These are phyloP conservation scores for Kernera saxatilis DNA, from an alignment of 345 rosid genomes.

Conservation along the genomic window DNA sequence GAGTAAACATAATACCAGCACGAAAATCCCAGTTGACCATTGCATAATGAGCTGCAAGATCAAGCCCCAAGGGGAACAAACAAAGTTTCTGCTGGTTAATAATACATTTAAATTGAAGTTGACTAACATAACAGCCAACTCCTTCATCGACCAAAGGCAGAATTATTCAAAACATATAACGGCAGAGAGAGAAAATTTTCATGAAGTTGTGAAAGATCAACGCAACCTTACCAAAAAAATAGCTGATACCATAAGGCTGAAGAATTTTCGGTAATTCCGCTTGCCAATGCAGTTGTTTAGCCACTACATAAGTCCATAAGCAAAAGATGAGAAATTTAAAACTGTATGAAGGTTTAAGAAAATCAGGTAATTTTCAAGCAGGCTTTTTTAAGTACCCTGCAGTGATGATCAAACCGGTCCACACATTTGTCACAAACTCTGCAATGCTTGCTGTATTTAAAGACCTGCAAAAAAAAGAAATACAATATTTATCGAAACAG, in stretches of 20 bases:
- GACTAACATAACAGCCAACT: neutral
- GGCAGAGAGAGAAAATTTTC: neutral
- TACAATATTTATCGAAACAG: neutral
- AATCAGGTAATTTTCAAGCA: neutral
- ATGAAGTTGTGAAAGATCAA: neutral
- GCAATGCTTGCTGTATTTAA: constrained; percentile 96
- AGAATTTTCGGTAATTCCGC: constrained; percentile 81
- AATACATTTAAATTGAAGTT: constrained; percentile 32
- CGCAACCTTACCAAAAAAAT: constrained; percentile 66
- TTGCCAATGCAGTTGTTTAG: constrained; percentile 93
- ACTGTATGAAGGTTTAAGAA: neutral
- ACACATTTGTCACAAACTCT: constrained; percentile 98
- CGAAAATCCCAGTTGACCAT: constrained; percentile 83
- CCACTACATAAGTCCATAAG: constrained; percentile 58
- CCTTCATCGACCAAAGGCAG: neutral
- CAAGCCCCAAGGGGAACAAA: constrained; percentile 53
- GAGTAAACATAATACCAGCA: constrained; percentile 74
- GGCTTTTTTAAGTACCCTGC: constrained; percentile 58
- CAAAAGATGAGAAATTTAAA: constrained; percentile 9
- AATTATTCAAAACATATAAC: neutral
- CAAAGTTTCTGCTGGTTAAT: constrained; percentile 50
- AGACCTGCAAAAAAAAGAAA: constrained; percentile 51
- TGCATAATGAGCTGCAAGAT: constrained; percentile 95
- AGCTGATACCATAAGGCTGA: constrained; percentile 84
- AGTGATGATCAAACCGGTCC: constrained; percentile 88